A percentile compares a stretch with the other conserved stretches of the same genome.
Conservation (phyloP, 371 early-diverging fungal genomes). For the Haplosporangium sp. region DNA sequence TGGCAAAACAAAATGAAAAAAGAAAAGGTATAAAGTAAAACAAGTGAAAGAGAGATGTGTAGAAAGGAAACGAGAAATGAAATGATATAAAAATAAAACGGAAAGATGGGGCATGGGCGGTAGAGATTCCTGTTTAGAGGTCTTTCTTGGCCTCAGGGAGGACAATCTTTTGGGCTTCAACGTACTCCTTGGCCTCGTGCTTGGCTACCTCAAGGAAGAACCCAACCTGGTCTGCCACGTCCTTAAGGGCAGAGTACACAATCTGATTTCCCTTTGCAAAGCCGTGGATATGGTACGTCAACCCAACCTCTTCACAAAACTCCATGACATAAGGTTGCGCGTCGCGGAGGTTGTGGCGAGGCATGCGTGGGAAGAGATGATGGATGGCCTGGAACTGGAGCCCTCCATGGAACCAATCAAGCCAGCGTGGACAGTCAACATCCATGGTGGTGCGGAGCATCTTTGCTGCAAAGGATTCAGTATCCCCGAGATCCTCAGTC, state of each 20-base stretch:
- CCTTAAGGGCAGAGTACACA: conserved; percentile 70
- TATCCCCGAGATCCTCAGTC: conserved; percentile 78
- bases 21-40: too few relatives aligned
- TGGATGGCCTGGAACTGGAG: conserved; percentile 96
- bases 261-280: conserved; percentile 80
- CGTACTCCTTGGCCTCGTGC: conserved; percentile 53
- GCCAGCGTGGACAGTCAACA: conserved; percentile 92
- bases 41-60: too few relatives aligned
- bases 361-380: conserved; percentile 94
- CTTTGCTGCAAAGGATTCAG: conserved; percentile 85
- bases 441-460: conserved; percentile 97
- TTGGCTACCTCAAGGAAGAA: conserved; percentile 72
- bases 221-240: conserved; percentile 80
- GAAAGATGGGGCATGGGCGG: too few relatives aligned
- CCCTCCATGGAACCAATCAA: conserved; percentile 98
- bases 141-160: conserved; percentile 41
- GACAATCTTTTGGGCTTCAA: conserved; percentile 49
- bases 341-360: conserved; percentile 85
- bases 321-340: conserved; percentile 79
- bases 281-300: conserved; percentile 75
- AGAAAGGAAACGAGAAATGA: too few relatives aligned
- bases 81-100: too few relatives aligned
- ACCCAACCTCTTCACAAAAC: conserved; percentile 78
- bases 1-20: too few relatives aligned
- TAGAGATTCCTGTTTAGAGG: conserved; percentile 4